Percentiles rank a stretch among this genome's conserved stretches.
phyloP scores from a whole-genome alignment of 768 basidiomycete species.

The Suillus sp. region DNA sequence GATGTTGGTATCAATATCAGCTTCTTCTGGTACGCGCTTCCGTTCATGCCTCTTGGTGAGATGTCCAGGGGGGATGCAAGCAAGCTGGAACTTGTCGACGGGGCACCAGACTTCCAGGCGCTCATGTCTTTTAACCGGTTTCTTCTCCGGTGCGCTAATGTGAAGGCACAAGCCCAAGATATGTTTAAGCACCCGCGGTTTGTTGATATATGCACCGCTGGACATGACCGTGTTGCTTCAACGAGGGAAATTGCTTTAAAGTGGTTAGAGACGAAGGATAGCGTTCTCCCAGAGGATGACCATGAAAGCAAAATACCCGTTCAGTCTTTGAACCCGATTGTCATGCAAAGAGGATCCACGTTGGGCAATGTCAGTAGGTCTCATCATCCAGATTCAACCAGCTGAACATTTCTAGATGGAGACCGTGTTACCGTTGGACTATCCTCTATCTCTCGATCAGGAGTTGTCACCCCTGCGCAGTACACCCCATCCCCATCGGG shows the following conservation, averaged over 20 bases:
- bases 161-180: constrained; percentile 38
- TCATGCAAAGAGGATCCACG: constrained; percentile 27
- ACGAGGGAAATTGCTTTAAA: constrained; percentile 26
- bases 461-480: constrained; percentile 24
- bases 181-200: constrained; percentile 47
- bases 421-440: constrained; percentile 36
- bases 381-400: not conserved
- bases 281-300: constrained; percentile 6
- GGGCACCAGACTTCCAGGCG: constrained; percentile 40
- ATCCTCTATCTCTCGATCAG: constrained; percentile 27
- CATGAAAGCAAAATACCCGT: not conserved
- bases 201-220: constrained; percentile 37
- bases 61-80: constrained; percentile 11
- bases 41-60: constrained; percentile 47
- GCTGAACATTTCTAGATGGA: constrained; percentile 33
- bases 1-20: constrained; percentile 46
- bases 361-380: constrained; percentile 40
- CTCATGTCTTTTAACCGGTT: constrained; percentile 50
- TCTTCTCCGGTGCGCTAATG: constrained; percentile 41
- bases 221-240: constrained; percentile 27
- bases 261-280: constrained; percentile 22
- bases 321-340: constrained; percentile 19
- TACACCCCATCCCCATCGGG: constrained; percentile 18
- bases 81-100: constrained; percentile 36
- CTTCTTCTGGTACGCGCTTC: constrained; percentile 45